phyloP scores from a whole-genome alignment of 1,284 basidiomycete species.

The Moniliophthora roreri region DNA sequence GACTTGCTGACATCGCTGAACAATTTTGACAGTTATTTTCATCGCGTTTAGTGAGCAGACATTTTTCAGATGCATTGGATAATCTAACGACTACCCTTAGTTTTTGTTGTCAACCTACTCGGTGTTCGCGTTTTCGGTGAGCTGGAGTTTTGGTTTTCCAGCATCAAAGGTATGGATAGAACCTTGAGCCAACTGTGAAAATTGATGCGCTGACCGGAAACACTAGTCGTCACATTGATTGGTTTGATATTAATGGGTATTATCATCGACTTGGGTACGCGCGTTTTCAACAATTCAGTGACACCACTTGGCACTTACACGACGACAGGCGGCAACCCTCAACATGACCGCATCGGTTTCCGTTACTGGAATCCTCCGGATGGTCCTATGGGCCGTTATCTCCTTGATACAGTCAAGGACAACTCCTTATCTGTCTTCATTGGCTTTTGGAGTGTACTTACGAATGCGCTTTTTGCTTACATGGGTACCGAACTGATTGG shows the following conservation, averaged over 20 bases:
- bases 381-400: constrained; percentile 47
- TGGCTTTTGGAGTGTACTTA: constrained; percentile 60
- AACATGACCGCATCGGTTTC: constrained; percentile 65
- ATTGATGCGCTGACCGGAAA: neutral
- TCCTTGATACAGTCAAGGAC: constrained; percentile 46
- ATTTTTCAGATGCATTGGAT: constrained; percentile 4
- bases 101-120: constrained; percentile 56
- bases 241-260: constrained; percentile 63
- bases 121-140: constrained; percentile 57
- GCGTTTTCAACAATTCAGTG: neutral
- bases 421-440: constrained; percentile 50
- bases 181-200: neutral
- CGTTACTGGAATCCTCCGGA: constrained; percentile 55
- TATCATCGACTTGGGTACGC: constrained; percentile 42
- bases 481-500: constrained; percentile 51
- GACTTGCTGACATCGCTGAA: neutral
- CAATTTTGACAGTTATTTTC: constrained; percentile 43
- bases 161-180: constrained; percentile 50
- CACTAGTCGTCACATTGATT: constrained; percentile 50
- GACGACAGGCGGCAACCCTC: constrained; percentile 56
- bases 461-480: constrained; percentile 46
- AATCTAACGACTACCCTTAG: constrained; percentile 26
- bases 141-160: constrained; percentile 57
- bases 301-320: constrained; percentile 2
- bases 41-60: constrained; percentile 48